Percentiles rank a stretch among this genome's conserved stretches.
Evolutionary conservation across 306 rosid species (phyloP).

Genomic region (Acacia confusa): DNA sequence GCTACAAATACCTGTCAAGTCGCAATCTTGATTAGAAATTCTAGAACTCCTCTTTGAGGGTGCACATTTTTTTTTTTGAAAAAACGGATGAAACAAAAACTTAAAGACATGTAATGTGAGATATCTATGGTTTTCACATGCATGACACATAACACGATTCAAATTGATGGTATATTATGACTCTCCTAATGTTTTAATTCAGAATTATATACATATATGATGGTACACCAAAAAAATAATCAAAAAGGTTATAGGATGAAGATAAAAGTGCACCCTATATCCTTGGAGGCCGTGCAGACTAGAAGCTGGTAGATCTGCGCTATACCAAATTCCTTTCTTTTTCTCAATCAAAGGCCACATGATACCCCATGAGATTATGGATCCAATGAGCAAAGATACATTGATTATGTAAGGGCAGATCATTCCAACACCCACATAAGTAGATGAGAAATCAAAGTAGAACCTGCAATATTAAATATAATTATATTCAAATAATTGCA

Average conservation of each 20-base stretch:
- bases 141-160: neutral
- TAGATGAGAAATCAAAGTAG: conserved; percentile 73
- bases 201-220: neutral
- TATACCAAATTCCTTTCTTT: conserved; percentile 67
- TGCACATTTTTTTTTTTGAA: no score
- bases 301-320: conserved; percentile 36
- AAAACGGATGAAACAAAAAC: neutral
- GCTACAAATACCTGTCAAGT: conserved; percentile 56
- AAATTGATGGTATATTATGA: neutral
- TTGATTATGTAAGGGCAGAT: conserved; percentile 71
- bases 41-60: neutral
- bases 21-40: neutral
- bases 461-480: conserved; percentile 39
- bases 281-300: conserved; percentile 79
- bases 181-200: neutral
- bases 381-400: conserved; percentile 61
- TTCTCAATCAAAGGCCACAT: conserved; percentile 70
- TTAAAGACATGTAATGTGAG: neutral
- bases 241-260: neutral
- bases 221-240: neutral
- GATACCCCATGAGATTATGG: conserved; percentile 69
- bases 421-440: conserved; percentile 80
- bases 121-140: neutral
- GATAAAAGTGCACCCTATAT: conserved; percentile 46
- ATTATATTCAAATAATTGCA: neutral